Evolutionary conservation across 2,329 filamentous ascomycete species (phyloP), one percentile per base, ranked within the genome.

Genomic region (Sclerotinia trifoliorum): DNA sequence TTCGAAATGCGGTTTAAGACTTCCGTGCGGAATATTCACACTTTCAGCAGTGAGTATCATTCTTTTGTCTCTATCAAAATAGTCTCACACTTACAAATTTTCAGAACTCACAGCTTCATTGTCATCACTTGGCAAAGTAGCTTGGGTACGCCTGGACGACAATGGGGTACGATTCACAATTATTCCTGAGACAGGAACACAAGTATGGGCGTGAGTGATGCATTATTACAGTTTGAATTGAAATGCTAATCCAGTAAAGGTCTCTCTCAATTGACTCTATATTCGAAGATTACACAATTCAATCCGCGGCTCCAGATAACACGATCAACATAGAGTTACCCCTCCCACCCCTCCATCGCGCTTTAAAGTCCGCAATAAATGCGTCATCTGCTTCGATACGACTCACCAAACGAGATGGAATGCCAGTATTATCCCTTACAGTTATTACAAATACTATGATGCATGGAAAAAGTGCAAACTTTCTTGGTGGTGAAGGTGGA

Each of bases 311-410:
- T 60, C 83, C 83, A 51, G 84, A 88, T 79, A 97, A 97, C 80
- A 92, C 93, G 65, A 97, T 99, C 81, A 97, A 99, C 80, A 89
- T 99, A 71, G 95, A 99, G 81, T 87, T 99, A 1, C 93, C 95
- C 35, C 88, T 98, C n/a, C 86, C 87, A 19, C 90, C 92, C 2
- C 87, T 99, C 29, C 92, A 95, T 75, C 90, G 94, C 69, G 95
- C 95, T n/a, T 88, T 99, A 69, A 93, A 90, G 75, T 97, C 94
- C 48, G 94, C 94, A 56, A 83, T 91, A 65, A 90, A 92, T 77
- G 92, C 92, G 74, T 88, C 90, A 24, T 90, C 92, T 24, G 93
- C 94, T 66, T 91, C 90, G 19, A 87, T 99, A 51, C 90, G 94
- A 51, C 87, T 99, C 54, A 97, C 94, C 32, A 98, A 98, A 79